Conservation (phyloP, 495 filamentous ascomycete species). For the Articulospora tetracladia region DNA sequence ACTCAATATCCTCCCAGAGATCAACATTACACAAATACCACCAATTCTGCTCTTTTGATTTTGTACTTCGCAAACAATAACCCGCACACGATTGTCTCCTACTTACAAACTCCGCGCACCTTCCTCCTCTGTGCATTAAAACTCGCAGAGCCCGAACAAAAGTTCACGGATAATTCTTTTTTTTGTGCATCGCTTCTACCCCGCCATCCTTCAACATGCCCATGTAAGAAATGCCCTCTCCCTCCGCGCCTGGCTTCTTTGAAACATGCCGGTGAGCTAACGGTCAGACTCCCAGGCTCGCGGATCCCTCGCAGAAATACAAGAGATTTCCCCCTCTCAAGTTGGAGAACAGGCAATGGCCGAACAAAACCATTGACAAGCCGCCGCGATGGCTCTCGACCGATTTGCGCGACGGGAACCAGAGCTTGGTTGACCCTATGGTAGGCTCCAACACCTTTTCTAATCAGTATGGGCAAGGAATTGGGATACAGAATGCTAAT, state of each 20-base stretch:
- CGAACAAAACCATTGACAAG: conserved; percentile 71
- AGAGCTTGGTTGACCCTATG: conserved; percentile 86
- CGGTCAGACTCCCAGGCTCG: conserved; percentile 62
- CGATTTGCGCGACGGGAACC: conserved; percentile 85
- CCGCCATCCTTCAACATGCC: conserved; percentile 22
- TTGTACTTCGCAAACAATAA: too few relatives aligned
- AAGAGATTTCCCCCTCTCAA: conserved; percentile 68
- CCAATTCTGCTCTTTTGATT: too few relatives aligned
- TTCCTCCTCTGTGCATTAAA: too few relatives aligned
- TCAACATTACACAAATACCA: too few relatives aligned
- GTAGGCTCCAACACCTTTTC: conserved; percentile 38
- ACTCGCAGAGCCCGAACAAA: too few relatives aligned
- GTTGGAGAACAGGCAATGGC: conserved; percentile 90
- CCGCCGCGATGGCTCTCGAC: conserved; percentile 83
- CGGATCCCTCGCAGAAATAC: conserved; percentile 93
- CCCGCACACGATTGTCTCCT: too few relatives aligned
- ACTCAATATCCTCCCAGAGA: too few relatives aligned
- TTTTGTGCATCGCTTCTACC: conserved; percentile 7
- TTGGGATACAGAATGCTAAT: conserved; percentile 3
- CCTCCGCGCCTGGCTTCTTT: background rate
- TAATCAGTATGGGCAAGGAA: background rate
- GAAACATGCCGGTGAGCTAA: background rate
- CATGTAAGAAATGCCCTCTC: conserved; percentile 18
- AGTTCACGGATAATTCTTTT: background rate
- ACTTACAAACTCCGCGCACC: too few relatives aligned